Evolutionary conservation across 768 basidiomycete species (phyloP), one percentile per base, ranked within the genome.

Genomic region (Cubamyces sp.): DNA sequence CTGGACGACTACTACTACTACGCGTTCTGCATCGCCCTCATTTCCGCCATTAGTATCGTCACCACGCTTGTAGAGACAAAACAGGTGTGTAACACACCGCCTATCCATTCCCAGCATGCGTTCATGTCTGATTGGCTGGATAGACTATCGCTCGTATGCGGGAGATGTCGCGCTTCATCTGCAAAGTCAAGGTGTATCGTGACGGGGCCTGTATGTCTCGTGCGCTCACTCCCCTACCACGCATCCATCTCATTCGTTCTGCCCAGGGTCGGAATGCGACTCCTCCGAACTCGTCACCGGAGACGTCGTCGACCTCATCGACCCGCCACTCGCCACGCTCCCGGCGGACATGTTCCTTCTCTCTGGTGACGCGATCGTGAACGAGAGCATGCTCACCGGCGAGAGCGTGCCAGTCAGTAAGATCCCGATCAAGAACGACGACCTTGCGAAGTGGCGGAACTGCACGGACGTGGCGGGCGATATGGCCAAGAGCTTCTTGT

Each of bases 321-420:
- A 87, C 34, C 83, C 91, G 1, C 82, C 84, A 25, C 81, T 96
- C 8, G 77, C 83, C 9, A 74, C 87, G 34, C 81, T 99, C 66
- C 97, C 97, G 3, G 91, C 93, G 15, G 97, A 99, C 73, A 81
- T 96, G 64, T 84, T 98, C 66, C 82, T 99, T 8, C 85, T 99
- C 28, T 92, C 94, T 1, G 97, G 97, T 1, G 97, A 99, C 73
- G 94, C 95, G 1, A 96, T 99, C 60, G 90, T 98, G 53, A 98
- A 98, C 73, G 97, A 99, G 77, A 96, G 94, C 64, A 98, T 99
- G 97, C 84, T 99, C 23, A 98, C 97, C 0, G 97, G 97, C 14
- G 97, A 99, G 76, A 97, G 95, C 65, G 93, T 99, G 0, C 97
- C 97, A 2, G 94, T 99, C 54, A 92, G 92, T 73, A 99, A 99